Evolutionary conservation across 2,329 filamentous ascomycete genomes (phyloP).

Genomic region (Exserohilum rostratum): DNA sequence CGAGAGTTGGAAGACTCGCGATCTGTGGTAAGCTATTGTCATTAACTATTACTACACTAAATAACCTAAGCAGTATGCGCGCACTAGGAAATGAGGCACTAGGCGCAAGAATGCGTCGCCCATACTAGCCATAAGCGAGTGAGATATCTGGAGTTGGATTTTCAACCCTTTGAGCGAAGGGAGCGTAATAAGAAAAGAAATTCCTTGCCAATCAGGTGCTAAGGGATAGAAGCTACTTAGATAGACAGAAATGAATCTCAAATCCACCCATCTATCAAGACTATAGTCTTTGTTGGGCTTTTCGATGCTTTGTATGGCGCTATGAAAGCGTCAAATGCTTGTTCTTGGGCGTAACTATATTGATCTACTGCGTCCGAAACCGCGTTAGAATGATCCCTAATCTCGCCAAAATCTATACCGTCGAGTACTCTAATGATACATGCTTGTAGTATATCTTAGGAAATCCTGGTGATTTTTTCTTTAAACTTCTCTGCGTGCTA

Average conservation of each 20-base stretch:
- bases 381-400: constrained; percentile 8
- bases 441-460: constrained; percentile 15
- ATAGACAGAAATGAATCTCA: constrained; percentile 1
- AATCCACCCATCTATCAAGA: constrained; percentile 11
- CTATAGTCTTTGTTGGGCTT: background rate
- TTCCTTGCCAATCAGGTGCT: constrained; percentile 9
- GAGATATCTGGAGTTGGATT: constrained; percentile 17
- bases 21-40: constrained; percentile 22
- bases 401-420: constrained; percentile 11
- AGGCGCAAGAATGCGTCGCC: constrained; percentile 8
- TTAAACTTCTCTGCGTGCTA: constrained; percentile 13
- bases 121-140: constrained; percentile 12
- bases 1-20: constrained; percentile 9
- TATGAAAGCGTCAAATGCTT: constrained; percentile 18
- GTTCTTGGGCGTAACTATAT: background rate
- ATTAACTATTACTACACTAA: constrained; percentile 5
- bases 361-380: constrained; percentile 12
- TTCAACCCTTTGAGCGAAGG: constrained; percentile 11
- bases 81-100: constrained; percentile 8
- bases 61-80: constrained; percentile 14
- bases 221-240: constrained; percentile 6
- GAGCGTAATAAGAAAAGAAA: constrained; percentile 2
- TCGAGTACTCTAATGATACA: constrained; percentile 18
- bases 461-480: constrained; percentile 9
- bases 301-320: constrained; percentile 13